Percentiles rank a stretch among this genome's conserved stretches.
phyloP scores from a whole-genome alignment of 805 yeast genomes.

The Jamesozyma jinghongensis region DNA sequence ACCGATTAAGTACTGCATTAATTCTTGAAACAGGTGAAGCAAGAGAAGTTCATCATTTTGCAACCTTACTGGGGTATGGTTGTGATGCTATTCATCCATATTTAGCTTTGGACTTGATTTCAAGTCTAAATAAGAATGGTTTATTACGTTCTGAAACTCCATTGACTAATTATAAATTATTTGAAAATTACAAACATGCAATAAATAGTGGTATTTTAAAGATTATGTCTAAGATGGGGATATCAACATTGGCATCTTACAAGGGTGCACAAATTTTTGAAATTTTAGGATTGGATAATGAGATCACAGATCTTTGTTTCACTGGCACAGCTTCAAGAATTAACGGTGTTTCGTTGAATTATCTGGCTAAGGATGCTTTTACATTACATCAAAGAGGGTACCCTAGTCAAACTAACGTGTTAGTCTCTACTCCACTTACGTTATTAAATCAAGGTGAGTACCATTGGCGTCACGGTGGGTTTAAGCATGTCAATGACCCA shows the following conservation, averaged over 20 bases:
- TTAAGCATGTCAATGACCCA: conserved; percentile 90
- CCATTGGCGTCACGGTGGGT: conserved; percentile 99
- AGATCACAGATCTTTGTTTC: conserved; percentile 91
- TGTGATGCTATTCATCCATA: conserved; percentile 95
- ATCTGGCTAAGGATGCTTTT: conserved; percentile 93
- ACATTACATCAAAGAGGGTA: conserved; percentile 87
- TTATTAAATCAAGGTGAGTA: conserved; percentile 66
- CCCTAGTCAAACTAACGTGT: conserved; percentile 62
- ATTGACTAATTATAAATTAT: conserved; percentile 24
- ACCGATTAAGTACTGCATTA: conserved; percentile 89
- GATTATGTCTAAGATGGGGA: conserved; percentile 99
- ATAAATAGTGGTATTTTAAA: conserved; percentile 86
- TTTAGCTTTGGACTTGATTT: conserved; percentile 79
- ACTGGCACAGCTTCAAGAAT: conserved; percentile 97
- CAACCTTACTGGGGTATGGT: conserved; percentile 93
- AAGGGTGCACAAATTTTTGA: conserved; percentile 99
- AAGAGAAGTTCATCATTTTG: conserved; percentile 92
- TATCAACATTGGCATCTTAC: conserved; percentile 94
- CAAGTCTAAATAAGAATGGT: conserved; percentile 76
- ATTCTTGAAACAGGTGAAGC: conserved; percentile 90
- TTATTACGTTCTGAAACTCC: conserved; percentile 56
- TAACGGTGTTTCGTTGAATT: conserved; percentile 90
- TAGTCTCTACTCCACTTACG: conserved; percentile 52
- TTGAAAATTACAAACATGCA: conserved; percentile 69
- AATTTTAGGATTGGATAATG: conserved; percentile 90